Evolutionary conservation across 1,284 basidiomycete species (phyloP).

Genomic region (Chalciporus sp.): DNA sequence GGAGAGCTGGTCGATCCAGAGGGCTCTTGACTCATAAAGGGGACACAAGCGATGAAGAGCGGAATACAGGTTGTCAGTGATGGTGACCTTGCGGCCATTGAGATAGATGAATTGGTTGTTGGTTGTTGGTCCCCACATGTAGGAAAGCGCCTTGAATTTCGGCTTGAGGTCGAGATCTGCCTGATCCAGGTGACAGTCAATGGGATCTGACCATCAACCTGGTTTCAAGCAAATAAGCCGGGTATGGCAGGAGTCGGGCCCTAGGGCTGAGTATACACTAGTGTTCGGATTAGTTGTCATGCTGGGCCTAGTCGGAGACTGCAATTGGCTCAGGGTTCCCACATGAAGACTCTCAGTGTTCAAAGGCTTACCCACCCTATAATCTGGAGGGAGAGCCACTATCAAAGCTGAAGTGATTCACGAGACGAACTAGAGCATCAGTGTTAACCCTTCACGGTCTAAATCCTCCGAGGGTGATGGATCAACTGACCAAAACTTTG

Average conservation of each 20-base stretch:
- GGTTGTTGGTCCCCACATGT: neutral
- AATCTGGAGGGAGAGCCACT: neutral
- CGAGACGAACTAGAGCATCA: too few relatives aligned
- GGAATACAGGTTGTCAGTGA: neutral
- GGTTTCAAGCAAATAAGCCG: neutral
- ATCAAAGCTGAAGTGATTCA: neutral
- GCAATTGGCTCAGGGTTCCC: neutral
- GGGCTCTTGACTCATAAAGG: neutral
- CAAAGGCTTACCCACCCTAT: neutral
- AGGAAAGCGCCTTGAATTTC: neutral
- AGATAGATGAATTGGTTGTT: neutral
- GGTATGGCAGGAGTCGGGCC: neutral
- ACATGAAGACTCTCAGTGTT: neutral
- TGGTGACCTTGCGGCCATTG: neutral
- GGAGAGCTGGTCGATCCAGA: neutral
- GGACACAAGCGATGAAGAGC: neutral
- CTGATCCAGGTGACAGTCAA: neutral
- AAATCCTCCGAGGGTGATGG: too few relatives aligned
- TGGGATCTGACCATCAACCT: neutral
- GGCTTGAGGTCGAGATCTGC: neutral
- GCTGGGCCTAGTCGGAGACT: neutral
- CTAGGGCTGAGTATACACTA: neutral
- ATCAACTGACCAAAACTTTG: too few relatives aligned
- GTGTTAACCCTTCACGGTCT: too few relatives aligned
- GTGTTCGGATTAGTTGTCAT: neutral